These are phyloP conservation scores for Ashbya aceris DNA, from an alignment of 1,139 yeast species.

Conservation along the genomic window DNA sequence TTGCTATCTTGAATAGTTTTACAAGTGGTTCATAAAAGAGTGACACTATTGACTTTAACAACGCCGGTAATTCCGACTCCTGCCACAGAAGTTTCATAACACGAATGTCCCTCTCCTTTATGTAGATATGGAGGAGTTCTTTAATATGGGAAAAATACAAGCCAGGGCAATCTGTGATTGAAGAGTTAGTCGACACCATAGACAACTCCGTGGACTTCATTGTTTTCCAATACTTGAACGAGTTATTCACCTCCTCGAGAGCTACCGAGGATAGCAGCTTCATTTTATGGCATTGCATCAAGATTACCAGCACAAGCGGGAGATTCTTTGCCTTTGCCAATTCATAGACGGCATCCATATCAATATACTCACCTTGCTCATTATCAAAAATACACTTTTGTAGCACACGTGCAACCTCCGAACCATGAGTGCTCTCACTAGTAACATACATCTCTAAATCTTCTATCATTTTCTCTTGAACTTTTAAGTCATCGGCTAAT, in stretches of 20 bases:
- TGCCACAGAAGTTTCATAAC: slow-evolving; percentile 71
- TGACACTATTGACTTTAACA: slow-evolving; percentile 63
- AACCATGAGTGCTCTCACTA: slow-evolving; percentile 24
- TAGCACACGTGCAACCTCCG: slow-evolving; percentile 23
- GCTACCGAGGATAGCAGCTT: slow-evolving; percentile 17
- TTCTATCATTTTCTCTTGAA: slow-evolving; percentile 47
- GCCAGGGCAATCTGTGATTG: slow-evolving; percentile 8
- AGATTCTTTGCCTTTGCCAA: slow-evolving; percentile 32
- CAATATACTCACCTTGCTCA: slow-evolving; percentile 26
- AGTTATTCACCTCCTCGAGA: slow-evolving; percentile 23
- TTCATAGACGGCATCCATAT: slow-evolving; percentile 29
- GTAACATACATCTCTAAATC: slow-evolving; percentile 37
- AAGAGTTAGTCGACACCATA: slow-evolving; percentile 3
- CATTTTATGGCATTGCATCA: slow-evolving; percentile 20
- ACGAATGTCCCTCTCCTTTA: slow-evolving; percentile 68
- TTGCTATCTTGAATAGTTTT: slow-evolving; percentile 63
- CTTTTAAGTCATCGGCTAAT: slow-evolving; percentile 68
- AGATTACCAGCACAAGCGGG: slow-evolving; percentile 30
- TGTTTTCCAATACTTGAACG: slow-evolving; percentile 33
- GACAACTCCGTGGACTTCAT: slow-evolving; percentile 12
- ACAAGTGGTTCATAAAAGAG: slow-evolving; percentile 82
- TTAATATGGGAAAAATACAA: slow-evolving; percentile 40
- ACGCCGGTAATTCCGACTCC: slow-evolving; percentile 65
- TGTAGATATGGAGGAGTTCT: slow-evolving; percentile 53
- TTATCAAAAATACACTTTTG: slow-evolving; percentile 26